A percentile compares a stretch with the other conserved stretches of the same genome.
These are phyloP conservation scores for Diaporthe sp. DNA, from an alignment of 2,329 filamentous ascomycete species.

Conservation along the genomic window DNA sequence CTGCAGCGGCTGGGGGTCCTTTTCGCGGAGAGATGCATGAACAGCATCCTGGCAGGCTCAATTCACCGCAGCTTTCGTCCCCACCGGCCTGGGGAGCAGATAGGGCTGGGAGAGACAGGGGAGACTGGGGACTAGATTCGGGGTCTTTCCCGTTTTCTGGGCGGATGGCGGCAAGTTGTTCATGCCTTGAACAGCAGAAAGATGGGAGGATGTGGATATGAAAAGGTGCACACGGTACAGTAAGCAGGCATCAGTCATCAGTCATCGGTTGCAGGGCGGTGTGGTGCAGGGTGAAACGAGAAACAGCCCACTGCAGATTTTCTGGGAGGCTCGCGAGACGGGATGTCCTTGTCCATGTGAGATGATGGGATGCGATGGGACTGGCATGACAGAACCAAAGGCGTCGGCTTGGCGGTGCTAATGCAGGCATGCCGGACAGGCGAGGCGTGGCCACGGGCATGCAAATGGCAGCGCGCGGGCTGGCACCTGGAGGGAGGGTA, in stretches of 20 bases:
- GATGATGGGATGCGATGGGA: conserved; percentile 16
- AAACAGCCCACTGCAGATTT: conserved; percentile 7
- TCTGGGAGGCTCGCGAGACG: background rate
- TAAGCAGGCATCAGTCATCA: conserved; percentile 14
- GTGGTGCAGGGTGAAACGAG: conserved; percentile 23
- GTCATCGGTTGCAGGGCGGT: conserved; percentile 18
- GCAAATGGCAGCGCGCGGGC: background rate
- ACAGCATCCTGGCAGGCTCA: conserved; percentile 8
- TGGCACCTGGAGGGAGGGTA: background rate
- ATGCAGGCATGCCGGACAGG: conserved; percentile 18
- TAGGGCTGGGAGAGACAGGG: conserved; percentile 5
- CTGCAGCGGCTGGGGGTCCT: conserved; percentile 6
- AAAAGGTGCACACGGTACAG: background rate
- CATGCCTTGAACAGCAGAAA: conserved; percentile 17
- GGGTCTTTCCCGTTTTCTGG: conserved; percentile 22
- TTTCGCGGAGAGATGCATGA: conserved; percentile 8
- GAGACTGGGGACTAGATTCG: conserved; percentile 4
- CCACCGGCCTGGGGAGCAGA: background rate
- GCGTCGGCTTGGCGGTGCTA: conserved; percentile 24
- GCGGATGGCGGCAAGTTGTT: background rate
- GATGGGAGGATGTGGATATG: background rate
- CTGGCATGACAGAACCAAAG: conserved; percentile 15
- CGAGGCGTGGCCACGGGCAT: background rate
- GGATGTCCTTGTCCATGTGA: conserved; percentile 25
- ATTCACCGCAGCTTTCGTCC: conserved; percentile 27